Percentiles rank a stretch among this genome's conserved stretches.
Conservation (phyloP, 1,284 basidiomycete genomes). For the Ganoderma lingzhi region DNA sequence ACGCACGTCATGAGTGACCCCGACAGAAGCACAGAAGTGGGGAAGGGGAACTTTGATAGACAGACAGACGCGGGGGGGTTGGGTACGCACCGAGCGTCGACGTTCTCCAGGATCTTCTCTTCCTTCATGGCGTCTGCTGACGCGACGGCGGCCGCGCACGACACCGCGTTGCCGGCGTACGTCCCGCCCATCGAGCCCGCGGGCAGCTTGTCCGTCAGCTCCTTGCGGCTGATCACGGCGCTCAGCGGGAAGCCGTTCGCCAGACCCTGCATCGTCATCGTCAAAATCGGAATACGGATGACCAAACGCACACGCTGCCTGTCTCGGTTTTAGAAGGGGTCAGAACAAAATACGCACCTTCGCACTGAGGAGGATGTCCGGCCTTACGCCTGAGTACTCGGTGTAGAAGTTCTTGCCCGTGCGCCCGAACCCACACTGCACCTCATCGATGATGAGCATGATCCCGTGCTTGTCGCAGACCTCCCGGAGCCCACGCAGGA, state of each 20-base stretch:
- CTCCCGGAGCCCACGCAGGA: constrained; percentile 80
- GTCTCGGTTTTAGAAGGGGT: too few relatives aligned
- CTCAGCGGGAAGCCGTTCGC: constrained; percentile 96
- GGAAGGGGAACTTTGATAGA: not conserved
- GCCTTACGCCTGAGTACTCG: constrained; percentile 82
- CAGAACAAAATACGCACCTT: constrained; percentile 72
- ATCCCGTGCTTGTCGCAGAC: constrained; percentile 92
- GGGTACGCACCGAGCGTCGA: constrained; percentile 65
- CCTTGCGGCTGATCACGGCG: constrained; percentile 84
- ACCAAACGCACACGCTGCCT: too few relatives aligned
- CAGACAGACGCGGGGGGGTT: not conserved
- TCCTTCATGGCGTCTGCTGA: constrained; percentile 81
- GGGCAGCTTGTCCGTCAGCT: constrained; percentile 82
- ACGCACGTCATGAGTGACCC: not conserved
- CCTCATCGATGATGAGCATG: constrained; percentile 86
- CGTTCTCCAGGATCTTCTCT: constrained; percentile 84
- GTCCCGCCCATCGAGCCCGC: constrained; percentile 91
- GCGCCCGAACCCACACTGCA: constrained; percentile 91
- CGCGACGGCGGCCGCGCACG: constrained; percentile 89
- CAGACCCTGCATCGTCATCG: constrained; percentile 65
- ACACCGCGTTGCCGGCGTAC: constrained; percentile 89
- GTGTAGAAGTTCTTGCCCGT: constrained; percentile 89
- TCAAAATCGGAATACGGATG: not conserved
- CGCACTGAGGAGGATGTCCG: constrained; percentile 91
- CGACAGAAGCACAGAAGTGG: not conserved